Evolutionary conservation across 371 early-diverging fungal species (phyloP), one percentile per base, ranked within the genome.

Genomic region (Lichtheimia ornata): DNA sequence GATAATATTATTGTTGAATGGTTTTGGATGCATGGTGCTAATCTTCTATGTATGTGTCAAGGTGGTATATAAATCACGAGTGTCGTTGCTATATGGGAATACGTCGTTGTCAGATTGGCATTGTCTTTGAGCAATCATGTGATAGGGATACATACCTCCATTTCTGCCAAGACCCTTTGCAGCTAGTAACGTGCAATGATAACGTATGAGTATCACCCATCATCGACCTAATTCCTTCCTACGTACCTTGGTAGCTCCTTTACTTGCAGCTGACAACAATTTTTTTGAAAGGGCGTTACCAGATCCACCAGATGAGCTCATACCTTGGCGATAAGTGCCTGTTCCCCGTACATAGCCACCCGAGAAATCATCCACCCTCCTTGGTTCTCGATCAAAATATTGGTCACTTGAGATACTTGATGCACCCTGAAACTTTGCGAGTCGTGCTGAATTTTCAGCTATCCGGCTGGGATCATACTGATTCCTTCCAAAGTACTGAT

Each of bases 401-500:
- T 90, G 92, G 52, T 81, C 86, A 14, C 88, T 87, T 25, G 90
- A 91, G 45, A 94, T 93, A 22, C 90, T 85, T 1, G 76, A 74
- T 6, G 89, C 86, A 27, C 92, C 92, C 58, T 83, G 76, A 67
- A 94, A 93, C 55, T 85, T 73, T 22, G 80, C 77, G n/a, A 94
- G 74, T 2, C 87, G 82, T 4, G 69, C 77, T 22, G 73, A 67
- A 25, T 86, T 83, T 56, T 87, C 87, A 3, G 82, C 71, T 50
- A 81, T 79, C 2, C 66, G 71, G 20, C 68, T 65, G 30, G 77
- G 76, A 59, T 84, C 82, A 52, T 87, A 88, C 12, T 75, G 67
- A 50, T 87, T 83, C 24, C 94, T 84, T 7, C 86, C 88, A 83
- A 96, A 96, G 74, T 90, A 96, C 77, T 93, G 92, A 65, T 94